Conservation (phyloP, 352 stramenopile species). For the Phytophthora meadii region DNA sequence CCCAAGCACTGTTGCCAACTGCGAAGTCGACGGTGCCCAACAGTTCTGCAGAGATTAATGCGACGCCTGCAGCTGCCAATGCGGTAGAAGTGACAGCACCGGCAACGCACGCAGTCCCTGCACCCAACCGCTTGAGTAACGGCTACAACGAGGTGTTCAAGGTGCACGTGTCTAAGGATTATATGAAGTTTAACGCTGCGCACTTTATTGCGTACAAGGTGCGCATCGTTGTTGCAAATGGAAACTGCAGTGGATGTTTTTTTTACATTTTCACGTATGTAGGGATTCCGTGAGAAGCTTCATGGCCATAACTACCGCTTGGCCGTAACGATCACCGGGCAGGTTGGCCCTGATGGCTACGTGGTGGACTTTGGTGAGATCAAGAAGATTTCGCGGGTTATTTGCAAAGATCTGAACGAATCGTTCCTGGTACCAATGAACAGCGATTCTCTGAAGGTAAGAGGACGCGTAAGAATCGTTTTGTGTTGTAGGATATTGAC, state of each 20-base stretch:
- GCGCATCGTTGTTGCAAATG: not conserved
- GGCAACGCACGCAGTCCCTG: not conserved
- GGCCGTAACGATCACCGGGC: conserved; percentile 89
- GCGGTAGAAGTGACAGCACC: conserved; percentile 6
- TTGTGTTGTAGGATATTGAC: not conserved
- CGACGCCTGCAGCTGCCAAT: not conserved
- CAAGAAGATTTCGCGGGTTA: conserved; percentile 94
- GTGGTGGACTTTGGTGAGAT: conserved; percentile 98
- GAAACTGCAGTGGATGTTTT: not conserved
- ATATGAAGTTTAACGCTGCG: conserved; percentile 93
- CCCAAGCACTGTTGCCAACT: conserved; percentile 1
- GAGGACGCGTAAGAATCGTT: not conserved
- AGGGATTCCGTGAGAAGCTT: conserved; percentile 96
- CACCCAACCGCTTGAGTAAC: conserved; percentile 34
- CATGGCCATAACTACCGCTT: conserved; percentile 98
- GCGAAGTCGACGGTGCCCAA: conserved; percentile 1
- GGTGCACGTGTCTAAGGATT: conserved; percentile 90
- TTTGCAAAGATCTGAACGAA: conserved; percentile 98
- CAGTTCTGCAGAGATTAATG: not conserved
- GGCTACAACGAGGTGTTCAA: conserved; percentile 85
- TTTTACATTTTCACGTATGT: conserved; percentile 2
- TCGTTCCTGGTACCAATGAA: conserved; percentile 97
- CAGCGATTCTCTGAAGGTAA: conserved; percentile 92
- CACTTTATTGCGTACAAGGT: conserved; percentile 93
- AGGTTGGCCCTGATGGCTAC: conserved; percentile 94